phyloP scores from a whole-genome alignment of 768 basidiomycete species.

The Sistotremastrum niveocremeum region DNA sequence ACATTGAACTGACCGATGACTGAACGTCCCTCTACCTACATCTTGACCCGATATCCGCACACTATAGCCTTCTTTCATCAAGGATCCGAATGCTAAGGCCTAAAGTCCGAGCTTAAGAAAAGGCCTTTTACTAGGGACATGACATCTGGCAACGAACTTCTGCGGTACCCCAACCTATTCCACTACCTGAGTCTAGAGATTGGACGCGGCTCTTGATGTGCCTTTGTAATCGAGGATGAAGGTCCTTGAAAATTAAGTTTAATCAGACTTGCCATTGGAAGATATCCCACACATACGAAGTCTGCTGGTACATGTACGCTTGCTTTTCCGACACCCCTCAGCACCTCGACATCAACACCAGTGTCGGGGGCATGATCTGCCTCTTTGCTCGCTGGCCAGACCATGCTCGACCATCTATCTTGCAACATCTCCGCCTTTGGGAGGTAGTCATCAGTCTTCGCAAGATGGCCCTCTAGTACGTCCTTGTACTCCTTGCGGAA shows the following conservation, averaged over 20 bases:
- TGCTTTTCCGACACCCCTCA: slow-evolving; percentile 48
- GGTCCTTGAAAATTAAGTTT: slow-evolving; percentile 32
- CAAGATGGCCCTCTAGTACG: slow-evolving; percentile 49
- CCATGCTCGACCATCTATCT: slow-evolving; percentile 52
- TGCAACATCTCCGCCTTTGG: slow-evolving; percentile 45
- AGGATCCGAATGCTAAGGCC: slow-evolving; percentile 80
- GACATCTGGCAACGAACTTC: slow-evolving; percentile 36
- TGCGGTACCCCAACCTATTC: slow-evolving; percentile 81
- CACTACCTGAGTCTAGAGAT: slow-evolving; percentile 51
- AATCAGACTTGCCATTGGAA: not conserved
- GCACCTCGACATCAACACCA: slow-evolving; percentile 39
- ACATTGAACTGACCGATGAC: slow-evolving; percentile 38
- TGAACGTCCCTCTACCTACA: slow-evolving; percentile 83
- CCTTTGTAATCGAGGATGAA: slow-evolving; percentile 64
- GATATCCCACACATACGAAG: slow-evolving; percentile 40
- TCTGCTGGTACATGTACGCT: slow-evolving; percentile 46
- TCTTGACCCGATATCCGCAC: slow-evolving; percentile 89
- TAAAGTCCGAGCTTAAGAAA: slow-evolving; percentile 14
- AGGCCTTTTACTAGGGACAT: not conserved
- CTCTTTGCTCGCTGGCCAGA: slow-evolving; percentile 44
- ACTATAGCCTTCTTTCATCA: slow-evolving; percentile 72
- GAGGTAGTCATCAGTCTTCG: slow-evolving; percentile 29
- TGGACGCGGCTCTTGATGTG: slow-evolving; percentile 70
- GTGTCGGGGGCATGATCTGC: slow-evolving; percentile 50
- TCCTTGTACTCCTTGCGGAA: slow-evolving; percentile 47